Evolutionary conservation across 2,329 filamentous ascomycete genomes (phyloP).

Genomic region (Didymosphaeria variabile): DNA sequence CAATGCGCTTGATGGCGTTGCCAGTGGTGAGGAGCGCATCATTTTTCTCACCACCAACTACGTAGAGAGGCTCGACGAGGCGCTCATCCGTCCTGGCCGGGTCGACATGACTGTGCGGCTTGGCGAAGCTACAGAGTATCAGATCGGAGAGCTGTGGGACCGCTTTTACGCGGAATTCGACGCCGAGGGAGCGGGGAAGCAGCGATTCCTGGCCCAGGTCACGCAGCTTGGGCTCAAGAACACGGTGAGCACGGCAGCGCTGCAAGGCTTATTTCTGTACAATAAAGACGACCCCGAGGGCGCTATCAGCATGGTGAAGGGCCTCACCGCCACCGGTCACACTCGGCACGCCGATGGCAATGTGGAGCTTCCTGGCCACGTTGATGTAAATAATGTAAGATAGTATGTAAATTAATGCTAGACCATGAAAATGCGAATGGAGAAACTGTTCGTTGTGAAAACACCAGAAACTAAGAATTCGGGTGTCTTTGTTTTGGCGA

Average conservation of each 20-base stretch:
- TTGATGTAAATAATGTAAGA: slow-evolving; percentile 40
- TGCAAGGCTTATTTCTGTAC: slow-evolving; percentile 94
- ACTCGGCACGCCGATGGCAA: slow-evolving; percentile 32
- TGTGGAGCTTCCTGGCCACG: slow-evolving; percentile 43
- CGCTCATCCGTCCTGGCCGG: slow-evolving; percentile 86
- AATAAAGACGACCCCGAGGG: slow-evolving; percentile 92
- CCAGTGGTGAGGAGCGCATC: slow-evolving; percentile 91
- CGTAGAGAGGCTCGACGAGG: slow-evolving; percentile 86
- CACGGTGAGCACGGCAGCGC: slow-evolving; percentile 82
- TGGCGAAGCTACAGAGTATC: slow-evolving; percentile 84
- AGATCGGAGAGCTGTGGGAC: slow-evolving; percentile 89
- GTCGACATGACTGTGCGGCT: slow-evolving; percentile 94
- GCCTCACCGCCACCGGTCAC: slow-evolving; percentile 53
- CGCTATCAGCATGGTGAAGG: slow-evolving; percentile 81
- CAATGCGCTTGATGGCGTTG: slow-evolving; percentile 79
- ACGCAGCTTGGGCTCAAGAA: slow-evolving; percentile 75
- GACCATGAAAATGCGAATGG: no score
- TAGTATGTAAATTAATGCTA: no score
- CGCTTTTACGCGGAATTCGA: slow-evolving; percentile 92
- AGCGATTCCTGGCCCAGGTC: slow-evolving; percentile 75
- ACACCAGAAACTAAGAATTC: no score
- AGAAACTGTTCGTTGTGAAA: no score
- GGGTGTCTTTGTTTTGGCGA: no score
- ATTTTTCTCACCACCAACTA: slow-evolving; percentile 96
- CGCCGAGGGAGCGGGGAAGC: slow-evolving; percentile 66